Base-by-base conservation (phyloP, 2,329 filamentous ascomycete species). In the Ceratocystis smalleyi region DNA sequence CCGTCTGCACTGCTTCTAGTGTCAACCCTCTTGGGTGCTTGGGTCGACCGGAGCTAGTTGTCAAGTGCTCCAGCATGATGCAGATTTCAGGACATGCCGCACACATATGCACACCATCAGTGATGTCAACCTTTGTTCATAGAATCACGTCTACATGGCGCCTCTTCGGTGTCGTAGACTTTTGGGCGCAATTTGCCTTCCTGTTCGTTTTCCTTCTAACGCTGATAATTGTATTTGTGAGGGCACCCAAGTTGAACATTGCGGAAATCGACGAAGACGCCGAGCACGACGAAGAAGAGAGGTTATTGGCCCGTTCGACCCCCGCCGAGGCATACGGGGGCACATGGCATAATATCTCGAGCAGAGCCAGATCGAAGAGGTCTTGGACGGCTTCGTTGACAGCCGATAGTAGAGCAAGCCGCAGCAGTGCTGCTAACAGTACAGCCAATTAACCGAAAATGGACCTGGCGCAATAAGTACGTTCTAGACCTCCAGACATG, bases 161-260 rank as follows among this genome's bases (percentile, higher is more conserved):
- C 5, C 90, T 96, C 72, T 95, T 99, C 71, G 94, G 94, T 10
- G 84, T 87, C 10, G 77, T 97, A n/a, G 83, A 89, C 69, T 99
- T 97, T 74, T 99, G 91, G 91, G 89, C 91, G 0, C 94, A 99
- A 71, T 97, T 96, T 72, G 88, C 82, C 12, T 97, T 99, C 76
- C 75, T 99, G 54, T 87, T 75, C 43, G 79, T 96, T 22, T 96
- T 95, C 74, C 74, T 96, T 8, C 75, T 96, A 64, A 85, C 95
- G 12, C 88, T 96, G 69, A 66, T 90, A 24, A 87, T 88, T 0
- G 84, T 88, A 2, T 76, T 96, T 0, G 86, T 97, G 79, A 84
- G 87, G 51, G 85, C 90, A 1, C 91, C 92, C 0, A 85, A 81
- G 71, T 74, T 96, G 43, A 84, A 92, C 69, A 79, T 92, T 64